Conservation (phyloP, 768 basidiomycete genomes). For the Trametes gibbosa region DNA sequence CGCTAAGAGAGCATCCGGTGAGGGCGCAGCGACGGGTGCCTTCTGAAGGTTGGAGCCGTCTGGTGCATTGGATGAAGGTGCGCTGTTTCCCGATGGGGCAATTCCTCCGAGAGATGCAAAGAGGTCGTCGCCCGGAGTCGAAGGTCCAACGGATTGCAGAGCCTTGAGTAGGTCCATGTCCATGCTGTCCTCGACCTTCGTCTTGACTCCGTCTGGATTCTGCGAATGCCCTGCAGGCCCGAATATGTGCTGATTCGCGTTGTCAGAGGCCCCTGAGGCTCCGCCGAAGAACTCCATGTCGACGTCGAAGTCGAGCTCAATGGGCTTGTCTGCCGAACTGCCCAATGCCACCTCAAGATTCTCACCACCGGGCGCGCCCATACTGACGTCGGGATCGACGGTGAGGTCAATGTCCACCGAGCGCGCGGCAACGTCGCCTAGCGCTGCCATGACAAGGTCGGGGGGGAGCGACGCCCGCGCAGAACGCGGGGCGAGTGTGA, state of each 20-base stretch:
- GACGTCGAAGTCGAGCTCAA: slow-evolving; percentile 76
- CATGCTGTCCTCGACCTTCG: slow-evolving; percentile 20
- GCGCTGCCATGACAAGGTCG: slow-evolving; percentile 63
- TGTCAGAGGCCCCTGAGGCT: slow-evolving; percentile 2
- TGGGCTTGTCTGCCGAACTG: slow-evolving; percentile 75
- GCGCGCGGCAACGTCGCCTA: slow-evolving; percentile 24
- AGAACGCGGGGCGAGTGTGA: slow-evolving; percentile 79
- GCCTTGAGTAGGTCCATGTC: slow-evolving; percentile 15
- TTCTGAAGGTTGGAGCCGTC: background rate
- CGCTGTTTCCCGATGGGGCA: background rate
- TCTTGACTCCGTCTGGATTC: slow-evolving; percentile 6
- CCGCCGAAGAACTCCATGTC: slow-evolving; percentile 48
- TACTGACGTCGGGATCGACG: slow-evolving; percentile 29
- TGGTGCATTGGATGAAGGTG: background rate
- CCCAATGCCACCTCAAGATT: slow-evolving; percentile 42
- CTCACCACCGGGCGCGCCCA: slow-evolving; percentile 9
- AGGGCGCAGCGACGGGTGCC: slow-evolving; percentile 8
- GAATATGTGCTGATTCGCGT: slow-evolving; percentile 13
- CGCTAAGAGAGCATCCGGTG: slow-evolving; percentile 27
- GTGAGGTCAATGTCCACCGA: slow-evolving; percentile 62
- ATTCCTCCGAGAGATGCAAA: slow-evolving; percentile 10
- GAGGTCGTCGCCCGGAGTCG: slow-evolving; percentile 9
- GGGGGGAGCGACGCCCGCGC: slow-evolving; percentile 54
- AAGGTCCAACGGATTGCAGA: background rate
- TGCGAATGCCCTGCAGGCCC: background rate